phyloP scores from a whole-genome alignment of 768 basidiomycete genomes.

The Suillus subaureus region DNA sequence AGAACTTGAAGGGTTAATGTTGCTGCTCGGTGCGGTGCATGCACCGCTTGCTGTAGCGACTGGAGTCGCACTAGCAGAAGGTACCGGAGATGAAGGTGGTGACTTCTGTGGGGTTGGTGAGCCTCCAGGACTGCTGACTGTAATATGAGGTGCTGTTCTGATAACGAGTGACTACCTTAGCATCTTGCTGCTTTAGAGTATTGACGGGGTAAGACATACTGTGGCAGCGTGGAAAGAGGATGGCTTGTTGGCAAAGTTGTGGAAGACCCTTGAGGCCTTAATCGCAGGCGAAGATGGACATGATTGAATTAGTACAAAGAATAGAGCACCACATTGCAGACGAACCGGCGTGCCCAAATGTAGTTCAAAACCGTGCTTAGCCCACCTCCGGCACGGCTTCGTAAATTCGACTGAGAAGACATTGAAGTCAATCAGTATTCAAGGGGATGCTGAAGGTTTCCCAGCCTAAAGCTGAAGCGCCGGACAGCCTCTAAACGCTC shows the following conservation, averaged over 20 bases:
- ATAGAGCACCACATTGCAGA: background rate
- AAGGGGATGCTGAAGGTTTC: background rate
- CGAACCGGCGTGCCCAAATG: background rate
- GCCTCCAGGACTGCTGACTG: background rate
- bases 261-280: background rate
- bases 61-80: background rate
- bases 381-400: background rate
- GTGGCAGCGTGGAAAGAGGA: background rate
- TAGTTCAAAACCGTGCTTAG: background rate
- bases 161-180: background rate
- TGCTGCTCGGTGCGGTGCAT: background rate
- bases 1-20: background rate
- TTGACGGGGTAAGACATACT: background rate
- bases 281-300: background rate
- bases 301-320: background rate
- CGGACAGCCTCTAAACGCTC: background rate
- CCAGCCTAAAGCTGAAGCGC: background rate
- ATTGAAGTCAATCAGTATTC: background rate
- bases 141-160: background rate
- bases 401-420: background rate
- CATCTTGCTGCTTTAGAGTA: background rate
- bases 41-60: background rate
- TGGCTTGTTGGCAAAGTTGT: background rate
- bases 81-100: background rate
- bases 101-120: background rate